Evolutionary conservation across 179 eudicot species (phyloP).

Genomic region (Beta macrorhiza): DNA sequence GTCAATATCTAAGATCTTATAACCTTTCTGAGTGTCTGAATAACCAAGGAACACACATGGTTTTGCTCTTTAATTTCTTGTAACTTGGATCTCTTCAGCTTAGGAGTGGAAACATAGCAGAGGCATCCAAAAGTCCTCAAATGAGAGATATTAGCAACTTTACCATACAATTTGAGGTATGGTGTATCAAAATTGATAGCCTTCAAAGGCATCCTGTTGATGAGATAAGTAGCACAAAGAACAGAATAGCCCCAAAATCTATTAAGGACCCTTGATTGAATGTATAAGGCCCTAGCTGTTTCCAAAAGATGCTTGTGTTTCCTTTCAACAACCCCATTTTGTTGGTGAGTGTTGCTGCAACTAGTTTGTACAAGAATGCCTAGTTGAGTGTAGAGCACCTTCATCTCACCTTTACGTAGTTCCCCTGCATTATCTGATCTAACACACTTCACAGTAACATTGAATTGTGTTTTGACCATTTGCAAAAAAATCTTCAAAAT

Average conservation of each 20-base stretch:
- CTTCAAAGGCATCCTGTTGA: background rate
- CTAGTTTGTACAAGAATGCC: background rate
- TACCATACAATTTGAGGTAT: background rate
- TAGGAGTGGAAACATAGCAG: background rate
- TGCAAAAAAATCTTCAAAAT: too few species aligned
- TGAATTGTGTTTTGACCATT: too few species aligned
- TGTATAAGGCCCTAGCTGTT: background rate
- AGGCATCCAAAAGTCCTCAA: background rate
- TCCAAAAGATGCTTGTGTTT: slow-evolving; percentile 1
- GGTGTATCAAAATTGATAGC: background rate
- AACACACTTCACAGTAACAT: too few species aligned
- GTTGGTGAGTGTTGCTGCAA: background rate
- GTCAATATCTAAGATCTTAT: background rate
- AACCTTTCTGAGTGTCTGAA: slow-evolving; percentile 10
- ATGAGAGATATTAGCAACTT: too few species aligned
- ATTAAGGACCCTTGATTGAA: background rate
- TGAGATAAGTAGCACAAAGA: background rate
- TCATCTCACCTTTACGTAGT: background rate
- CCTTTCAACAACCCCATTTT: background rate
- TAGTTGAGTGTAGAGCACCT: fast-evolving
- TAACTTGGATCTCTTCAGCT: background rate
- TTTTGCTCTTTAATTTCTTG: background rate
- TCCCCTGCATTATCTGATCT: background rate
- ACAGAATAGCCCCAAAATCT: background rate
- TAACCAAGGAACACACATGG: background rate